Percentiles rank a stretch among this genome's conserved stretches.
Conservation (phyloP, 257 asterid species). For the Henckelia pumila region DNA sequence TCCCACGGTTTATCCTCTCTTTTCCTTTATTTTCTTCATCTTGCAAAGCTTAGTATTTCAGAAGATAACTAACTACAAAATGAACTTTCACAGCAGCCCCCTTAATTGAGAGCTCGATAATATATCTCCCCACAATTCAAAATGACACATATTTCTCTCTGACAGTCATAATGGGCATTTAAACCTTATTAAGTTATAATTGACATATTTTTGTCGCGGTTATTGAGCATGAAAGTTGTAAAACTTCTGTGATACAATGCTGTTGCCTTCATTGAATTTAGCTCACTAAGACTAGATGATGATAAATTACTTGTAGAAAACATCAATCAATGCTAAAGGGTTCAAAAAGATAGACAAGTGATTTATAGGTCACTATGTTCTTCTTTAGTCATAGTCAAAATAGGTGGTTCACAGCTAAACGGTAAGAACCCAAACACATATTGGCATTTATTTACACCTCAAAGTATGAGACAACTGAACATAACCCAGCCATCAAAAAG, state of each 20-base stretch:
- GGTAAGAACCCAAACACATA: background rate
- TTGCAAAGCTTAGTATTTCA: constrained; percentile 12
- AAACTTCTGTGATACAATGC: constrained; percentile 3
- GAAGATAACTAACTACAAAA: background rate
- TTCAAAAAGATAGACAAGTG: constrained; percentile 2
- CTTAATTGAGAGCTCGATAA: constrained; percentile 3
- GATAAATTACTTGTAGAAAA: background rate
- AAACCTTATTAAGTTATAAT: constrained; percentile 1
- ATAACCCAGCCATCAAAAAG: constrained; percentile 14
- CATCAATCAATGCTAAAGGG: background rate
- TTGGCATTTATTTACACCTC: background rate
- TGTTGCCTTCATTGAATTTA: background rate
- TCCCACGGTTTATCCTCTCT: constrained; percentile 31
- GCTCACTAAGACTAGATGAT: background rate
- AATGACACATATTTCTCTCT: constrained; percentile 3
- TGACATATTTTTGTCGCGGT: background rate
- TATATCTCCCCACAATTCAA: constrained; percentile 1
- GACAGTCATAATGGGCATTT: background rate
- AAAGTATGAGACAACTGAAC: background rate
- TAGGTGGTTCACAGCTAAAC: constrained; percentile 1
- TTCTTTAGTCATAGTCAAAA: constrained; percentile 5
- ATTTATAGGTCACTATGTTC: background rate
- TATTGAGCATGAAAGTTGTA: background rate
- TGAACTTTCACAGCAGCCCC: constrained; percentile 1
- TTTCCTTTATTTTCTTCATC: constrained; percentile 3